Percentiles rank a stretch among this genome's conserved stretches.
Conservation (phyloP, 2,329 filamentous ascomycete species). For the Aspergillaceae sp. region DNA sequence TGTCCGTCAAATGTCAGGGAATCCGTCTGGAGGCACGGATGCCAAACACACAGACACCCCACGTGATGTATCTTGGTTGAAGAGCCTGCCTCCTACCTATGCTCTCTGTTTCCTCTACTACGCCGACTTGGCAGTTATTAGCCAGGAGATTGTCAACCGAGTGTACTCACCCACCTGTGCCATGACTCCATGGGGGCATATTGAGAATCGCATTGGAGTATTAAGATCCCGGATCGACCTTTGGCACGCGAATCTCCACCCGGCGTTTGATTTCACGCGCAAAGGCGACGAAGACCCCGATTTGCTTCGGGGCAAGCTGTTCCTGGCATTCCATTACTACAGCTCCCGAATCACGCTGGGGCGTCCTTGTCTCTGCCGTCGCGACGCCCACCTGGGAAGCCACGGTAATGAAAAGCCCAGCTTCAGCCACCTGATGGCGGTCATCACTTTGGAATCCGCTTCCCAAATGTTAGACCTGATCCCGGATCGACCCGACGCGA, state of each 20-base stretch:
- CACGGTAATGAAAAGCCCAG: slow-evolving; percentile 16
- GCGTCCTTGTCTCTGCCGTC: slow-evolving; percentile 39
- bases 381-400: slow-evolving; percentile 26
- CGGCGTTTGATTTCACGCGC: slow-evolving; percentile 28
- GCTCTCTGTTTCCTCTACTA: slow-evolving; percentile 33
- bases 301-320: slow-evolving; percentile 31
- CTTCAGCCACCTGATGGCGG: slow-evolving; percentile 34
- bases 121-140: slow-evolving; percentile 32
- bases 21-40: slow-evolving; percentile 21
- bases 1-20: slow-evolving; percentile 24
- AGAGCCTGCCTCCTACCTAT: slow-evolving; percentile 23
- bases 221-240: slow-evolving; percentile 30
- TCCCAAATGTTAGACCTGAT: slow-evolving; percentile 32
- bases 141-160: slow-evolving; percentile 34
- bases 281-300: slow-evolving; percentile 26
- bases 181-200: slow-evolving; percentile 31
- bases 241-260: slow-evolving; percentile 31
- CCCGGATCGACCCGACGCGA: slow-evolving; percentile 34
- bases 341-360: slow-evolving; percentile 37
- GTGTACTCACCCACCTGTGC: slow-evolving; percentile 35
- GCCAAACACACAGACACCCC: slow-evolving; percentile 13
- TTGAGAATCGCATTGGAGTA: slow-evolving; percentile 33
- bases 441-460: slow-evolving; percentile 32
- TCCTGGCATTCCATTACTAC: slow-evolving; percentile 37
- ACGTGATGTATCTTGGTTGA: slow-evolving; percentile 28